Conservation (phyloP, 2,329 filamentous ascomycete genomes). For the Pseudogymnoascus pannorum region DNA sequence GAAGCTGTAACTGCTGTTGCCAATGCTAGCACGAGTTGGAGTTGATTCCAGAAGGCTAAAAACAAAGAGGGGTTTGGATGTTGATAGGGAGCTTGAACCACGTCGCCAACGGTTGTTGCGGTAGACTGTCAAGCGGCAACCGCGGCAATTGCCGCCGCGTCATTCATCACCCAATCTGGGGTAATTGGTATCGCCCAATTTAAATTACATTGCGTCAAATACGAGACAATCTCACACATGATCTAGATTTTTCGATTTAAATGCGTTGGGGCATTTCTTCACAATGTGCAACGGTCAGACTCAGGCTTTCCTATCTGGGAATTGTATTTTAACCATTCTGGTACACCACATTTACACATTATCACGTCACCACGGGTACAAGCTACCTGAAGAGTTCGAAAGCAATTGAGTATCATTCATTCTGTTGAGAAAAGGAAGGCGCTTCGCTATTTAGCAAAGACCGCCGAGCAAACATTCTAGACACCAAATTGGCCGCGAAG, state of each 20-base stretch:
- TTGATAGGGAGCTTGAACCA: constrained; percentile 5
- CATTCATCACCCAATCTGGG: constrained; percentile 4
- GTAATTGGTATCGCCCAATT: constrained; percentile 2
- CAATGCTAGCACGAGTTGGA: neutral
- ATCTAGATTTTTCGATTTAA: neutral
- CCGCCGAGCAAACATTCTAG: constrained; percentile 4
- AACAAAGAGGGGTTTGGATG: neutral
- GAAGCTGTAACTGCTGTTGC: constrained; percentile 3
- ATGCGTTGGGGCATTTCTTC: neutral
- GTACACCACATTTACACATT: constrained; percentile 2
- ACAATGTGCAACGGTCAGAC: neutral
- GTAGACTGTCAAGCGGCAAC: constrained; percentile 7
- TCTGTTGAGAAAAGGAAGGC: constrained; percentile 21
- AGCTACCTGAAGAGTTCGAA: neutral
- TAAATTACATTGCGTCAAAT: neutral
- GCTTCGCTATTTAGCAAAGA: constrained; percentile 20
- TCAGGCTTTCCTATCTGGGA: neutral
- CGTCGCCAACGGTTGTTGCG: neutral
- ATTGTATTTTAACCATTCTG: neutral
- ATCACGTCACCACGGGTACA: constrained; percentile 4
- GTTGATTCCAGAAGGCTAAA: neutral
- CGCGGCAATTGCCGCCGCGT: constrained; percentile 8
- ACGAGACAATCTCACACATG: constrained; percentile 7
- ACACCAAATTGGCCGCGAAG: constrained; percentile 20
- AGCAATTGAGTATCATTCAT: constrained; percentile 23